These are phyloP conservation scores for Trichosporon inkin DNA, from an alignment of 1,284 basidiomycete genomes.

Conservation along the genomic window DNA sequence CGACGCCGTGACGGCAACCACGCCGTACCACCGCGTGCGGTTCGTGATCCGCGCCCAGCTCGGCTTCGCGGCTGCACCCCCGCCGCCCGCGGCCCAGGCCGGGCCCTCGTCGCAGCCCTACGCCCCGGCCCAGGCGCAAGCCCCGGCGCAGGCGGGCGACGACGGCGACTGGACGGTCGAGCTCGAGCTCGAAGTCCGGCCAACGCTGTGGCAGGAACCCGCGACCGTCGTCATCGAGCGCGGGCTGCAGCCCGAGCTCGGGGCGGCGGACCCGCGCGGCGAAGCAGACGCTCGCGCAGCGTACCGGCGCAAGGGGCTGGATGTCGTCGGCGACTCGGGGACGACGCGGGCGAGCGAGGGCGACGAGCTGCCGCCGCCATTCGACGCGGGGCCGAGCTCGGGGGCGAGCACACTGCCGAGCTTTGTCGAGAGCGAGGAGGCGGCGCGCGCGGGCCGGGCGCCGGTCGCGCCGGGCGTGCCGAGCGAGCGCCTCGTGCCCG, in stretches of 20 bases:
- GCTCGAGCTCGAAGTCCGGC: conserved; percentile 31
- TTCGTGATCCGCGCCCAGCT: conserved; percentile 44
- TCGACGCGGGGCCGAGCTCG: conserved; percentile 32
- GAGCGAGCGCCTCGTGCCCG: conserved; percentile 29
- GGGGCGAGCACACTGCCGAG: conserved; percentile 31
- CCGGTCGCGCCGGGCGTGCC: conserved; percentile 23
- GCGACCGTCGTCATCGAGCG: conserved; percentile 32
- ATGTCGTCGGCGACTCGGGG: conserved; percentile 43
- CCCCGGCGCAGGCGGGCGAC: neutral
- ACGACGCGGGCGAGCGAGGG: conserved; percentile 24
- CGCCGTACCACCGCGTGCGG: conserved; percentile 37
- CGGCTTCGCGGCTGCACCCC: conserved; percentile 36
- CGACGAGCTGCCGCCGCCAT: conserved; percentile 36
- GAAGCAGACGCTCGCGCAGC: conserved; percentile 38
- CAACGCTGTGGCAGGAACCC: conserved; percentile 39
- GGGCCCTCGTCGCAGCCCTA: conserved; percentile 15
- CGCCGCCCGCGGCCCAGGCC: neutral
- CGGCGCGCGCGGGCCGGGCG: conserved; percentile 36
- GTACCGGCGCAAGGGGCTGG: conserved; percentile 47
- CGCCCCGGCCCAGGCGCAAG: neutral
- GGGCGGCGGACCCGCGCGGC: conserved; percentile 11
- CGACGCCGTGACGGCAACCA: conserved; percentile 39
- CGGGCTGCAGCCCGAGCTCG: conserved; percentile 25
- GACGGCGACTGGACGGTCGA: conserved; percentile 33
- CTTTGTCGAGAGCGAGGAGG: conserved; percentile 41